Percentiles rank a stretch among this genome's conserved stretches.
Conservation (phyloP, 208 protist species). For the Tritrichomonas foetus region DNA sequence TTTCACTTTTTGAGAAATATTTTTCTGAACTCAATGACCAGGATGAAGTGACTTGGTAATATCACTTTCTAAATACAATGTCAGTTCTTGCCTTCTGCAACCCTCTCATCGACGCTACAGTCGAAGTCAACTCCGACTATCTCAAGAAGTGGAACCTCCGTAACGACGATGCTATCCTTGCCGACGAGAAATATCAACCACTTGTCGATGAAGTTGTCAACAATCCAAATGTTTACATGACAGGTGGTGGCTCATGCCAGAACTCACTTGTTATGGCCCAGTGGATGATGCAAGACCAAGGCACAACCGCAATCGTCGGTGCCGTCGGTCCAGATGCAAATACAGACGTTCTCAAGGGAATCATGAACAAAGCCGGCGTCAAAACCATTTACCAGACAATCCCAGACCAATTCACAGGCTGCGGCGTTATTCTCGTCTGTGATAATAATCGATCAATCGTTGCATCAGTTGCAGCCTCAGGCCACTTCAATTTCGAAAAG, state of each 20-base stretch:
- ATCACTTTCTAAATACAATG: not conserved
- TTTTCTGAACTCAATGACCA: too few relatives aligned
- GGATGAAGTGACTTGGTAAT: not conserved
- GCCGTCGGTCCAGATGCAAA: not conserved
- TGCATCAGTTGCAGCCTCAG: not conserved
- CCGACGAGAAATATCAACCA: not conserved
- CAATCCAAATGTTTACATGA: not conserved
- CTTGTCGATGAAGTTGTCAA: not conserved
- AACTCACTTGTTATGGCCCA: not conserved
- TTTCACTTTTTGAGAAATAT: too few relatives aligned
- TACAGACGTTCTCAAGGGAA: not conserved
- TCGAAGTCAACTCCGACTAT: not conserved
- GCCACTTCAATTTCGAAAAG: not conserved
- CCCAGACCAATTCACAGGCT: not conserved
- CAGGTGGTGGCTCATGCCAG: not conserved
- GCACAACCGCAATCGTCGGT: constrained; percentile 15
- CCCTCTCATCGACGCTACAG: not conserved
- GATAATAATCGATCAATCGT: constrained; percentile 6
- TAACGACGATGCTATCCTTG: not conserved
- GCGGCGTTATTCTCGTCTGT: not conserved
- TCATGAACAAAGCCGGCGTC: not conserved
- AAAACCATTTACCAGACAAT: not conserved
- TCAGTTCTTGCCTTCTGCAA: not conserved
- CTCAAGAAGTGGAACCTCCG: not conserved
- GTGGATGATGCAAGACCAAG: constrained; percentile 37